Percentiles rank a stretch among this genome's conserved stretches.
phyloP scores from a whole-genome alignment of 2,329 filamentous ascomycete genomes.

The Domatiomyces catenatus region DNA sequence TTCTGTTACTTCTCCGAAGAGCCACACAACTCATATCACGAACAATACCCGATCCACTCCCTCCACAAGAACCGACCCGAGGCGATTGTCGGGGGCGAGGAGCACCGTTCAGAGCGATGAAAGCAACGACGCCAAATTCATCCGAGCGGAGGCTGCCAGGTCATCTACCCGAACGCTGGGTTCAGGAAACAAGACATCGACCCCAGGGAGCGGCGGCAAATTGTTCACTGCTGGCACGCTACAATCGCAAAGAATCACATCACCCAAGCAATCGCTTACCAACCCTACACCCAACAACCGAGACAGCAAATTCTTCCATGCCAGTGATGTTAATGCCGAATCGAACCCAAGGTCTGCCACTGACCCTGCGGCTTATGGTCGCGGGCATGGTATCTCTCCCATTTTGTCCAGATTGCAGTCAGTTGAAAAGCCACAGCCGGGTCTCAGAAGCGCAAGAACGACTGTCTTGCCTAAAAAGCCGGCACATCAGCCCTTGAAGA shows the following conservation, averaged over 20 bases:
- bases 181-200: conserved; percentile 17
- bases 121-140: conserved; percentile 51
- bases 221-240: conserved; percentile 17
- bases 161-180: conserved; percentile 27
- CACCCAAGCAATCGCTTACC: not conserved
- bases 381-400: not conserved
- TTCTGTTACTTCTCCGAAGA: not conserved
- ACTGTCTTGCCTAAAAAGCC: not conserved
- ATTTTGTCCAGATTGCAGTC: not conserved
- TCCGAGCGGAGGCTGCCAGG: conserved; percentile 72
- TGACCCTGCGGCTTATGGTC: not conserved
- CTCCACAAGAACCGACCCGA: conserved; percentile 6
- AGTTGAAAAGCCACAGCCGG: not conserved
- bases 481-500: not conserved
- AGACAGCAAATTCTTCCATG: conserved; percentile 46
- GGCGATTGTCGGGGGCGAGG: conserved; percentile 23
- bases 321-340: conserved; percentile 46
- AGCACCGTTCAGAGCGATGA: conserved; percentile 25
- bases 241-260: conserved; percentile 1
- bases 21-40: conserved; percentile 4
- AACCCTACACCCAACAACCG: conserved; percentile 21
- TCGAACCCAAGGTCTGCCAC: not conserved
- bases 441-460: not conserved
- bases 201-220: conserved; percentile 18
- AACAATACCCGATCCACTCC: conserved; percentile 3